These are phyloP conservation scores for Cystofilobasidium macerans DNA, from an alignment of 768 basidiomycete genomes.

Conservation along the genomic window DNA sequence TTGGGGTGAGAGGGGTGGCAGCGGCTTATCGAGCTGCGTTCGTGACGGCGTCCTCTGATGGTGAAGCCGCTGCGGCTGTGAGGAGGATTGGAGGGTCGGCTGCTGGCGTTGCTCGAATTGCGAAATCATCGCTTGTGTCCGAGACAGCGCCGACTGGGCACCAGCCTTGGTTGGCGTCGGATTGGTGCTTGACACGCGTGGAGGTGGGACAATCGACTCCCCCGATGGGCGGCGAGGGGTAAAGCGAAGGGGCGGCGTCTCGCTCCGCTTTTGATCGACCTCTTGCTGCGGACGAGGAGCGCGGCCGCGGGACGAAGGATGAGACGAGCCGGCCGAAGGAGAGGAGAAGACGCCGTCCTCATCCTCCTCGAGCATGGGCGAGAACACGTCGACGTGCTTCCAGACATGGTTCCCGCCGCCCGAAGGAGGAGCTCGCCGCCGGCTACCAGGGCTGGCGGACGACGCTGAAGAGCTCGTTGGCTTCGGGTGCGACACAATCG, in stretches of 20 bases:
- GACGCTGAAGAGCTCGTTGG: background rate
- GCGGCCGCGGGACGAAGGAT: background rate
- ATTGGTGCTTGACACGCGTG: background rate
- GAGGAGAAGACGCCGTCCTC: conserved; percentile 15
- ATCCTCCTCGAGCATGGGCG: conserved; percentile 23
- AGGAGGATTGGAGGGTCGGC: background rate
- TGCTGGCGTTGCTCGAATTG: background rate
- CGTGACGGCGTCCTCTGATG: background rate
- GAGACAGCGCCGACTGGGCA: background rate
- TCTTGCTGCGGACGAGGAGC: background rate
- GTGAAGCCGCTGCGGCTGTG: background rate
- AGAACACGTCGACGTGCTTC: conserved; percentile 3
- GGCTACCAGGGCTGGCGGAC: background rate
- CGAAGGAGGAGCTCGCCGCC: too few species aligned
- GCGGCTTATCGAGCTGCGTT: conserved; percentile 20
- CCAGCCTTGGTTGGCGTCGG: conserved; percentile 2
- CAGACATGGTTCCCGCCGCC: background rate
- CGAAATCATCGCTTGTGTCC: background rate
- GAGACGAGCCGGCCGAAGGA: conserved; percentile 4
- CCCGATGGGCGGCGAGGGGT: background rate
- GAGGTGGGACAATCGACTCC: background rate
- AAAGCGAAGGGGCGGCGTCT: background rate
- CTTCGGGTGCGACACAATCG: background rate
- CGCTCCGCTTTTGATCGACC: background rate
- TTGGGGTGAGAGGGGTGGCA: conserved; percentile 2